phyloP scores from a whole-genome alignment of 108 stramenopile species.

The Aurantiochytrium sp. region DNA sequence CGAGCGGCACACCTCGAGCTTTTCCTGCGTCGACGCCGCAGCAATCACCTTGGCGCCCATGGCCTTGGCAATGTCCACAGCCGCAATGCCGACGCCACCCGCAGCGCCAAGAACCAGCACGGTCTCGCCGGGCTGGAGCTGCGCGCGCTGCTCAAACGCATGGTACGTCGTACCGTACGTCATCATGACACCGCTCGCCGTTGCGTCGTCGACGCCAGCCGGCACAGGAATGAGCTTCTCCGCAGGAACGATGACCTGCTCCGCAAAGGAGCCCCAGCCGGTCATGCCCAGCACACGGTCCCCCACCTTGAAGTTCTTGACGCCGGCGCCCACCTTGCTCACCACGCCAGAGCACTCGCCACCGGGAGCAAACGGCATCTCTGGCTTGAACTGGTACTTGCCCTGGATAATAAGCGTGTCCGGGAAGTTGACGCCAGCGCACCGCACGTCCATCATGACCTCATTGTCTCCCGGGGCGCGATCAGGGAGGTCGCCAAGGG shows the following conservation, averaged over 20 bases:
- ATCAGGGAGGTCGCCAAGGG: background rate
- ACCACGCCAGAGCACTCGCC: slow-evolving; percentile 33
- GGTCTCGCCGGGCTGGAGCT: slow-evolving; percentile 25
- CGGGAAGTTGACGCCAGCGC: background rate
- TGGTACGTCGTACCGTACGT: slow-evolving; percentile 37
- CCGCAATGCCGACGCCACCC: slow-evolving; percentile 38
- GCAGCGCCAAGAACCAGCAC: slow-evolving; percentile 38
- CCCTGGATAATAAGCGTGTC: slow-evolving; percentile 31
- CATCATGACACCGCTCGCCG: slow-evolving; percentile 27
- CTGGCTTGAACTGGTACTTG: slow-evolving; percentile 33
- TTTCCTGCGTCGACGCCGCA: slow-evolving; percentile 30
- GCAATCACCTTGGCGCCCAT: slow-evolving; percentile 38
- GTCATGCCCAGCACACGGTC: slow-evolving; percentile 32
- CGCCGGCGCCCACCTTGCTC: slow-evolving; percentile 30
- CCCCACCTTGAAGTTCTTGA: slow-evolving; percentile 29
- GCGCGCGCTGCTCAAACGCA: slow-evolving; percentile 31
- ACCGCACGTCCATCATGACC: background rate
- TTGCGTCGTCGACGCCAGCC: slow-evolving; percentile 24
- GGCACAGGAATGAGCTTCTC: slow-evolving; percentile 10
- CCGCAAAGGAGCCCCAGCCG: slow-evolving; percentile 32
- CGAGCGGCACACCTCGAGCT: slow-evolving; percentile 31
- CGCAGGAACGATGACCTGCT: slow-evolving; percentile 24
- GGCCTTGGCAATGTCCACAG: slow-evolving; percentile 15
- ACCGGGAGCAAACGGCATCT: slow-evolving; percentile 35
- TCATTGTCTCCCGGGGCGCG: background rate